Evolutionary conservation across 306 rosid genomes (phyloP).

Genomic region (Lupinus albus): DNA sequence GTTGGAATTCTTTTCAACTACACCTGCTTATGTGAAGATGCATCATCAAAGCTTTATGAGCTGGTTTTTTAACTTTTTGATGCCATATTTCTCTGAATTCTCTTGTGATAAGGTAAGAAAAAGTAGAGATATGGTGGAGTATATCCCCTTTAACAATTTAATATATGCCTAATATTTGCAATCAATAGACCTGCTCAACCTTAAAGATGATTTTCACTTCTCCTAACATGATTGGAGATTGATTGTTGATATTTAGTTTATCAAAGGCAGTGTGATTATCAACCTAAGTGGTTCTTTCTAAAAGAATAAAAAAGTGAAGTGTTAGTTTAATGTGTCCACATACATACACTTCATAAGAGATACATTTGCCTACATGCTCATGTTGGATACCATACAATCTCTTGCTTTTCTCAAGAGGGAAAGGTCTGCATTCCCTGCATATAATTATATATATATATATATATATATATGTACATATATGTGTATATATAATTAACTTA

Average conservation of each 20-base stretch:
- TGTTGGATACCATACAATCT: slow-evolving; percentile 11
- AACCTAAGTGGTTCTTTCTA: not conserved
- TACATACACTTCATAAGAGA: not conserved
- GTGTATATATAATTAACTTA: no score
- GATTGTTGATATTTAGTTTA: not conserved
- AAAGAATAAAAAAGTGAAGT: not conserved
- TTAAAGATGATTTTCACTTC: not conserved
- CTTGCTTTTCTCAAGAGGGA: not conserved
- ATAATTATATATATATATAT: not conserved
- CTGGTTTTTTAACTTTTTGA: slow-evolving; percentile 50
- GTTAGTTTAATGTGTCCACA: not conserved
- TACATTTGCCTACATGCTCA: slow-evolving; percentile 11
- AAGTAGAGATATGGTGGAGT: slow-evolving; percentile 14
- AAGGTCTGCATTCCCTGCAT: slow-evolving; percentile 2
- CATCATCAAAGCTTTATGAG: slow-evolving; percentile 50
- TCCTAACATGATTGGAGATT: slow-evolving; percentile 13
- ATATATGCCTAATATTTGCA: not conserved
- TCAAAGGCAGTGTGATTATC: no score
- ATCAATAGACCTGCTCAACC: not conserved
- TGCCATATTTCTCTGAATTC: slow-evolving; percentile 41
- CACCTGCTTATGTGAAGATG: slow-evolving; percentile 39
- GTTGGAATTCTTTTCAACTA: not conserved
- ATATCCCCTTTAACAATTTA: not conserved
- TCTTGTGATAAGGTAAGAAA: slow-evolving; percentile 7
- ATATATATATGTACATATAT: no score